Percentiles rank a stretch among this genome's conserved stretches.
These are phyloP conservation scores for Aspergillus biplanus DNA, from an alignment of 495 filamentous ascomycete genomes.

Conservation along the genomic window DNA sequence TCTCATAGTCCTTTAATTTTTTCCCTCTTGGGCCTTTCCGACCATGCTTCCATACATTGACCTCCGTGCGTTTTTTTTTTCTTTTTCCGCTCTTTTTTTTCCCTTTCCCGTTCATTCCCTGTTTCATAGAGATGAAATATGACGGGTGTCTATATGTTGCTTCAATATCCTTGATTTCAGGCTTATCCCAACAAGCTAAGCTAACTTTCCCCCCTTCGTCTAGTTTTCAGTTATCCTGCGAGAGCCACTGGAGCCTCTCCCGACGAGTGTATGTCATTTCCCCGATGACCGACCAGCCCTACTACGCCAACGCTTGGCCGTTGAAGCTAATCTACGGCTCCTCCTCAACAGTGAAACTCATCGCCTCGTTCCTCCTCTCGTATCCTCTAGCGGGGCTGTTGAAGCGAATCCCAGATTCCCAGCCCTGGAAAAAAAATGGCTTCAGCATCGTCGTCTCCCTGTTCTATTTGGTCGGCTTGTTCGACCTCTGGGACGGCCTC, in stretches of 20 bases:
- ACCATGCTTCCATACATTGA: constrained; percentile 89
- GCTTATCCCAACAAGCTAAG: constrained; percentile 1
- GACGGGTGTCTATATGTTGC: too few relatives aligned
- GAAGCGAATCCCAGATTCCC: constrained; percentile 85
- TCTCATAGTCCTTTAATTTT: constrained; percentile 61
- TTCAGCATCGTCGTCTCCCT: constrained; percentile 81
- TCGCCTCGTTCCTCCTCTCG: constrained; percentile 87
- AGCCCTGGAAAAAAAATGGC: constrained; percentile 85
- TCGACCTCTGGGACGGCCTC: constrained; percentile 88
- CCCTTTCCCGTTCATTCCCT: constrained; percentile 28
- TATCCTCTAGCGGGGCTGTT: constrained; percentile 89
- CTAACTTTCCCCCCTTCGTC: constrained; percentile 3
- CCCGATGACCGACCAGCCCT: too few relatives aligned
- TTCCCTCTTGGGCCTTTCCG: constrained; percentile 50
- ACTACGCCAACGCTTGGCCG: neutral
- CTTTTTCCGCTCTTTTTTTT: constrained; percentile 19
- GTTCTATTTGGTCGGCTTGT: constrained; percentile 94
- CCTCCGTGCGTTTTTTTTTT: constrained; percentile 57
- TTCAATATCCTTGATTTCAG: neutral
- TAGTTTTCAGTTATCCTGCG: constrained; percentile 75
- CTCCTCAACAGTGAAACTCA: constrained; percentile 78
- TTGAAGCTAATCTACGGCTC: constrained; percentile 13
- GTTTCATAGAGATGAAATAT: too few relatives aligned
- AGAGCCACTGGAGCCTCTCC: constrained; percentile 71
- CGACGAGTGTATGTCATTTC: constrained; percentile 73